These are phyloP conservation scores for Neopestalotiopsis rosae DNA, from an alignment of 2,329 filamentous ascomycete species.

Conservation along the genomic window DNA sequence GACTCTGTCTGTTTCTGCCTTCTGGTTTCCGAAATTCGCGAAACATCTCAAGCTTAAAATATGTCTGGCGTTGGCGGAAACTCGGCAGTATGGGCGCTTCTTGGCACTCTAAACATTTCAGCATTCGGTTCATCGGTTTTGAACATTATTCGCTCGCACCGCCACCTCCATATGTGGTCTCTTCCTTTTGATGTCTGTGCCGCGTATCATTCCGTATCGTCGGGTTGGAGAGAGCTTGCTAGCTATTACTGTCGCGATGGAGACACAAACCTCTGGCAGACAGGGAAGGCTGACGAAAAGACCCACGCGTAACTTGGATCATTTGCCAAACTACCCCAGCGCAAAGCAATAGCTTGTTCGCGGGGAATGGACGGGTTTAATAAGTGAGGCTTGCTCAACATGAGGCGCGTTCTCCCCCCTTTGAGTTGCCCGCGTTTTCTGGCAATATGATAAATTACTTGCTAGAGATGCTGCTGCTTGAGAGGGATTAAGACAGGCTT, in stretches of 20 bases:
- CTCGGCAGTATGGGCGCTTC: not conserved
- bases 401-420: not conserved
- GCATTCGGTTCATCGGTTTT: not conserved
- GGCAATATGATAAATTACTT: not conserved
- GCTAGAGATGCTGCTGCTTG: not conserved
- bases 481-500: not conserved
- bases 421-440: no score
- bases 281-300: not conserved
- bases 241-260: not conserved
- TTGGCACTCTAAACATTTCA: constrained; percentile 6
- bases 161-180: not conserved
- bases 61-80: constrained; percentile 9
- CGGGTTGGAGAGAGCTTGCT: not conserved
- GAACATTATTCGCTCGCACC: not conserved
- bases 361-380: not conserved
- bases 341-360: not conserved
- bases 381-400: not conserved
- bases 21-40: constrained; percentile 10
- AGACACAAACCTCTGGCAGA: not conserved
- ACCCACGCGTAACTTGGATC: not conserved
- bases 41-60: constrained; percentile 13
- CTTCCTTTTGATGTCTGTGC: no score
- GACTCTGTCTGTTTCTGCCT: constrained; percentile 6
- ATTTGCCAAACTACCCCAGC: not conserved
- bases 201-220: not conserved